A percentile compares a stretch with the other conserved stretches of the same genome.
These are phyloP conservation scores for Acacia acuminata DNA, from an alignment of 306 rosid genomes.

Conservation along the genomic window DNA sequence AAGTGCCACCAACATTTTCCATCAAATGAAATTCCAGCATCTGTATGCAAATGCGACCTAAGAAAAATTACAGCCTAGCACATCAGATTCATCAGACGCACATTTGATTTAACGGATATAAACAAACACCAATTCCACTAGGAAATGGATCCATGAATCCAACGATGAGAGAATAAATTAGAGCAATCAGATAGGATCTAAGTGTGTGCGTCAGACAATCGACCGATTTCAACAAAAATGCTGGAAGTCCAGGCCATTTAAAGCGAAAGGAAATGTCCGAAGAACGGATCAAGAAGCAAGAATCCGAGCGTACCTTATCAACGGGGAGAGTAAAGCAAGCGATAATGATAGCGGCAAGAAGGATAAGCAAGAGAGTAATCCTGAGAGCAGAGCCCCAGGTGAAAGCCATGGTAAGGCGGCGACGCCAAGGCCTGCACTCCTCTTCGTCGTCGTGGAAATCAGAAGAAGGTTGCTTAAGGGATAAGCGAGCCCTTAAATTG, in stretches of 20 bases:
- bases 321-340: slow-evolving; percentile 89
- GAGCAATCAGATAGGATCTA: neutral
- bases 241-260: neutral
- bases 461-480: slow-evolving; percentile 59
- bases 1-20: neutral
- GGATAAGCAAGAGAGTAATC: slow-evolving; percentile 67
- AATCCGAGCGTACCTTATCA: slow-evolving; percentile 56
- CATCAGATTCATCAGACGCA: neutral
- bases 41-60: neutral
- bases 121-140: neutral
- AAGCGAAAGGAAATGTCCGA: neutral
- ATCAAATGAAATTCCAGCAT: neutral
- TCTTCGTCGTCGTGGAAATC: slow-evolving; percentile 56
- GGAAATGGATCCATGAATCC: neutral
- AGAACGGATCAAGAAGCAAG: neutral
- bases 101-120: neutral
- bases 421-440: slow-evolving; percentile 78
- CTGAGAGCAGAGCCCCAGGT: slow-evolving; percentile 69
- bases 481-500: slow-evolving; percentile 77
- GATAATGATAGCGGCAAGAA: slow-evolving; percentile 55
- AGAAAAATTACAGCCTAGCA: neutral
- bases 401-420: slow-evolving; percentile 66
- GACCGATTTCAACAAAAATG: neutral
- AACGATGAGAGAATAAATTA: neutral
- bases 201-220: neutral